A percentile compares a stretch with the other conserved stretches of the same genome.
Evolutionary conservation across 169 alveolate species (phyloP).

Genomic region (Plasmodium gonderi): DNA sequence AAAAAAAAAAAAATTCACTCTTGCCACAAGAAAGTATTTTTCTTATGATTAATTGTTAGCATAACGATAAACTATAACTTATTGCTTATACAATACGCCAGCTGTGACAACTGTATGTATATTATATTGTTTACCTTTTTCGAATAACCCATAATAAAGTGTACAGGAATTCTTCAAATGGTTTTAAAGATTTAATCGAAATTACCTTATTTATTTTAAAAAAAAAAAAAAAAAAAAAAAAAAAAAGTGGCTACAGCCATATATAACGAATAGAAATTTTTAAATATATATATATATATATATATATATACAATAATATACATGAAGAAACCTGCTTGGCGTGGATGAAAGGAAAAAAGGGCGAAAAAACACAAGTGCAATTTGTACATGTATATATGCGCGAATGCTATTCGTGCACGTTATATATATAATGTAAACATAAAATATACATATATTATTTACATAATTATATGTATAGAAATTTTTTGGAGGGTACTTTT

Average conservation of each 20-base stretch:
- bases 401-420: too few relatives aligned
- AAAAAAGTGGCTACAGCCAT: background rate
- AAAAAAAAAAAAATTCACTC: too few relatives aligned
- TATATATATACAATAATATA: background rate
- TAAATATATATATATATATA: background rate
- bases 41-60: background rate
- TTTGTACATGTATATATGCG: too few relatives aligned
- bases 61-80: too few relatives aligned
- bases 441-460: too few relatives aligned
- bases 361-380: constrained; percentile 10
- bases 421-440: too few relatives aligned
- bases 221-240: background rate
- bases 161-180: background rate
- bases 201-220: background rate
- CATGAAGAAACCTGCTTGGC: background rate
- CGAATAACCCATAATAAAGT: background rate
- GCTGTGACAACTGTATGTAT: too few relatives aligned
- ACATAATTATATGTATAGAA: background rate
- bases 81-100: too few relatives aligned
- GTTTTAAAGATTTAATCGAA: background rate
- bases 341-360: background rate
- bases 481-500: background rate
- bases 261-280: background rate
- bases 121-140: background rate
- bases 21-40: background rate